Percentiles rank a stretch among this genome's conserved stretches.
Conservation (phyloP, 2,329 filamentous ascomycete species). For the Colletotrichum sp. region DNA sequence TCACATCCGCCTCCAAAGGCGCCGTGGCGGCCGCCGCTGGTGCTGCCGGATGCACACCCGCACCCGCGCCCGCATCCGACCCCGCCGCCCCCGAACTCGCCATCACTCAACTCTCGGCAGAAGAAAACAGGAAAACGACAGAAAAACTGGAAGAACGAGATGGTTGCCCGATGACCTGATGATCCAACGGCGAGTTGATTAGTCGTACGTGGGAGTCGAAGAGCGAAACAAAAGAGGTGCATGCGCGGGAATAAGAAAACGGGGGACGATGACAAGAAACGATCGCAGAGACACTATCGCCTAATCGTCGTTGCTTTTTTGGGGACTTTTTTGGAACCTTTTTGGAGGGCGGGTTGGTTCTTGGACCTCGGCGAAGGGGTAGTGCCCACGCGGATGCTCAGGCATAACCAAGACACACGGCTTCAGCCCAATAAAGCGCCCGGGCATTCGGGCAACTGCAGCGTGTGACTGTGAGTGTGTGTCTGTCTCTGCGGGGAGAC, state of each 20-base stretch:
- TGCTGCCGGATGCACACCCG: neutral
- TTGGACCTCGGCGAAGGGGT: neutral
- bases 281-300: neutral
- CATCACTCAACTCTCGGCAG: neutral
- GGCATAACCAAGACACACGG: neutral
- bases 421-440: neutral
- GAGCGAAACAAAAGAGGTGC: neutral
- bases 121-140: neutral
- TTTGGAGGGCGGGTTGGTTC: neutral
- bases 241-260: neutral
- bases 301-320: neutral
- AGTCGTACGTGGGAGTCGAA: neutral
- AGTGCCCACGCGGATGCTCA: neutral
- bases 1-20: neutral
- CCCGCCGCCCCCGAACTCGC: neutral
- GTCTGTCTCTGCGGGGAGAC: neutral
- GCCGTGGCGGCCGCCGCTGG: neutral
- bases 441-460: neutral
- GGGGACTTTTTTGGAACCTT: neutral
- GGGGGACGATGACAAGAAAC: neutral
- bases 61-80: neutral
- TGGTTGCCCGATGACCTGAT: neutral
- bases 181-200: neutral
- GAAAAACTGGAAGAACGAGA: neutral
- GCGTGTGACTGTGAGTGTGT: neutral